phyloP scores from a whole-genome alignment of 768 basidiomycete species.

The Boletus coccyginus region DNA sequence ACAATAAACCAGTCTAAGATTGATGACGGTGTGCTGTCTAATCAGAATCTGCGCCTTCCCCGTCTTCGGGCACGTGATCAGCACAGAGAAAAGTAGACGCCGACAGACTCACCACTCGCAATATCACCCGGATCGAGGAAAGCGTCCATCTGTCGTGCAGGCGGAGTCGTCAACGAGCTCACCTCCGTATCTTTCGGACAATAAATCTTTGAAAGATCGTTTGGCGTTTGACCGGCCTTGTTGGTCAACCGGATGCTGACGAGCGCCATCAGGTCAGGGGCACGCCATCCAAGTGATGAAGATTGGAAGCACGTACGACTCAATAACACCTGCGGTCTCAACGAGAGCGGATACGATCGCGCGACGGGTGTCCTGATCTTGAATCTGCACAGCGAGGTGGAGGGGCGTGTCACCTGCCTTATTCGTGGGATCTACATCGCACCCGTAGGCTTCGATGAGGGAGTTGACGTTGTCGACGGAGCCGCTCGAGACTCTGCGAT shows the following conservation, averaged over 20 bases:
- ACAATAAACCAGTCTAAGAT: not conserved
- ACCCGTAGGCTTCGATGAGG: constrained; percentile 25
- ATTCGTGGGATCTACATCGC: constrained; percentile 29
- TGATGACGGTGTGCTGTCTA: not conserved
- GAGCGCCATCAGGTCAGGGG: not conserved
- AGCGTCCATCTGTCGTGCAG: constrained; percentile 8
- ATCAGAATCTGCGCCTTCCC: not conserved
- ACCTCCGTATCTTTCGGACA: constrained; percentile 17
- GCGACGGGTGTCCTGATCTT: constrained; percentile 9
- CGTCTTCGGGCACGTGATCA: constrained; percentile 6
- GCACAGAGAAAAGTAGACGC: not conserved
- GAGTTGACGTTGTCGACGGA: constrained; percentile 20
- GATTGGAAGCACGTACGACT: constrained; percentile 17
- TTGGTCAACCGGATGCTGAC: constrained; percentile 23
- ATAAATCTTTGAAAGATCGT: constrained; percentile 20
- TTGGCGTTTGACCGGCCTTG: constrained; percentile 28
- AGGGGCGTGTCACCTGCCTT: constrained; percentile 26
- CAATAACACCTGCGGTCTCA: constrained; percentile 20
- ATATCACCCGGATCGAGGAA: constrained; percentile 17
- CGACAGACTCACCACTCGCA: constrained; percentile 14
- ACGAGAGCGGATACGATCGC: constrained; percentile 24
- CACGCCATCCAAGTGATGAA: not conserved
- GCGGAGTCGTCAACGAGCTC: constrained; percentile 17
- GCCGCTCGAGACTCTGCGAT: constrained; percentile 14
- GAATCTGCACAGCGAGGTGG: constrained; percentile 25